Conservation (phyloP, 257 asterid species). For the Agastache rugosa region DNA sequence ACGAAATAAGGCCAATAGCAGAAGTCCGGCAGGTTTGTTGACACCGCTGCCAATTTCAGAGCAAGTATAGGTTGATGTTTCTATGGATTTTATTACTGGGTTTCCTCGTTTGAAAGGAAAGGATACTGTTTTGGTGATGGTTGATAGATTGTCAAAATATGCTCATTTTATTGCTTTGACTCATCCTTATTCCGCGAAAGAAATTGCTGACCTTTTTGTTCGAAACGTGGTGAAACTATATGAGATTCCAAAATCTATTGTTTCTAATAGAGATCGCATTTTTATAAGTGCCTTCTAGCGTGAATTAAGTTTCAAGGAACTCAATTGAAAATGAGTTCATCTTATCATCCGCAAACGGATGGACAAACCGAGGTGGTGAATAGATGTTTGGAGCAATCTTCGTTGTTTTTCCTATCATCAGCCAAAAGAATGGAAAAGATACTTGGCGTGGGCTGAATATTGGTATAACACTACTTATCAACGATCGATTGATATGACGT, state of each 20-base stretch:
- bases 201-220: neutral
- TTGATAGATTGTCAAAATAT: neutral
- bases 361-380: neutral
- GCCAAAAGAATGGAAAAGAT: neutral
- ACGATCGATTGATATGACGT: neutral
- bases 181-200: neutral
- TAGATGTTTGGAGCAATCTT: neutral
- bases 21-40: too few species aligned
- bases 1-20: too few species aligned
- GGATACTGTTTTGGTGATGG: too few species aligned
- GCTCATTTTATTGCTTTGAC: neutral
- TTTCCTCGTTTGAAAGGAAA: too few species aligned
- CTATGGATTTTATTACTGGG: too few species aligned
- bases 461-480: slow-evolving; percentile 14
- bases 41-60: too few species aligned
- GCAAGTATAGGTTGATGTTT: too few species aligned
- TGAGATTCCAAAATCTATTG: neutral
- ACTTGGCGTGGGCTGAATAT: neutral
- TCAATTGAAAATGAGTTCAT: neutral
- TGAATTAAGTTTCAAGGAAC: neutral
- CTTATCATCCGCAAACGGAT: slow-evolving; percentile 7
- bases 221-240: neutral
- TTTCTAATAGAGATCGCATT: neutral
- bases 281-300: neutral
- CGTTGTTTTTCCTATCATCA: neutral